Evolutionary conservation across 2,329 filamentous ascomycete genomes (phyloP).

Genomic region (Cladosporium halotolerans): DNA sequence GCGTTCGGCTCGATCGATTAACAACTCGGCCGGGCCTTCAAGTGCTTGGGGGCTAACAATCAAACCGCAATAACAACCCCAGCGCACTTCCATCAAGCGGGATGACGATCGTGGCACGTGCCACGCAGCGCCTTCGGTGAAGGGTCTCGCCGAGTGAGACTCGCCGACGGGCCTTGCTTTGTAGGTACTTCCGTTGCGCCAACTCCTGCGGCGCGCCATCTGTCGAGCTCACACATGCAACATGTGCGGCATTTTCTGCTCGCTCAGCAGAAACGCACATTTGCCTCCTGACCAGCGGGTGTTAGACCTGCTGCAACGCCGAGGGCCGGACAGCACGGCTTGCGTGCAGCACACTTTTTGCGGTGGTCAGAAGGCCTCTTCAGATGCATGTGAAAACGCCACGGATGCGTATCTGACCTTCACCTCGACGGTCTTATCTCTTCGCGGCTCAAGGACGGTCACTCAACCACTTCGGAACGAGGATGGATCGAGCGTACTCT

Average conservation of each 20-base stretch:
- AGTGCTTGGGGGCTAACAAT: neutral
- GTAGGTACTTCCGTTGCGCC: neutral
- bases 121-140: neutral
- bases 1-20: neutral
- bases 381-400: neutral
- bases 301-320: conserved; percentile 20
- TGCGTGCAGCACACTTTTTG: neutral
- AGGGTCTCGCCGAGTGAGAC: neutral
- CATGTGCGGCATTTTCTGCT: conserved; percentile 34
- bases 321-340: conserved; percentile 26
- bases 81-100: conserved; percentile 1
- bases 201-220: neutral
- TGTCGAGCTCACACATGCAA: neutral
- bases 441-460: conserved; percentile 69
- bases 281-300: conserved; percentile 17
- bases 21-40: neutral
- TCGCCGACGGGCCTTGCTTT: neutral
- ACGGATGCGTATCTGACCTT: conserved; percentile 50
- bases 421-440: conserved; percentile 78
- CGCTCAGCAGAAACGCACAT: conserved; percentile 21
- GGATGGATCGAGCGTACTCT: conserved; percentile 60
- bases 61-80: neutral
- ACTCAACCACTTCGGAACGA: conserved; percentile 64
- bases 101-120: conserved; percentile 11
- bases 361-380: neutral